Evolutionary conservation across 1,139 yeast genomes (phyloP), one percentile per base, ranked within the genome.

Genomic region (Pneumocystis sp.): DNA sequence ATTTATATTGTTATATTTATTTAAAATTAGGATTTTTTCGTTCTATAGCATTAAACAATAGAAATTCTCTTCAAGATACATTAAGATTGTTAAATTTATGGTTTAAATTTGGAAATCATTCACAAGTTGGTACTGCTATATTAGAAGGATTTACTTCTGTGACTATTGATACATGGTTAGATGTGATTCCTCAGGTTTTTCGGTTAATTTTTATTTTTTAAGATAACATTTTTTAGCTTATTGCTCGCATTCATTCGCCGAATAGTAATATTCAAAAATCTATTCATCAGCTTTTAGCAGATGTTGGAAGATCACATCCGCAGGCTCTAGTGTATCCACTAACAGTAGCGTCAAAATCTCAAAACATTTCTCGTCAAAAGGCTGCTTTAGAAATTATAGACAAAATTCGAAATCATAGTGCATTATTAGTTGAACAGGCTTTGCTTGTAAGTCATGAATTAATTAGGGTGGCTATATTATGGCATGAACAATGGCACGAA

Each of bases 401-500:
- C 69, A 89, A 89, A 73, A 89, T 95, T 95, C 80, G 96, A 70
- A 81, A 87, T 2, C 97, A 95, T 71, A 88, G 96, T 63, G 83
- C 97, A 0, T 77, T 78, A 0, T 78, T 95, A 69, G 97, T 95
- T 34, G 91, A 87, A 69, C 97, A 95, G 73, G 91, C 97, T 0
- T 96, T 90, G 71, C 76, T 91, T 67, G 97, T 93, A n/a, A 87
- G 96, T 77, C 85, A 85, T 70, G 98, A 95, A 72, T 82, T 95
- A 68, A 91, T 95, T 69, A 79, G 98, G 70, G 96, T 90, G 19
- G 97, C 97, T 0, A 97, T 93, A 1, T 78, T 93, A 69, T 91
- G 98, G 97, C 96, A 90, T 72, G 99, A 95, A 73, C 87, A 87
- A 74, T 95, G 99, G 98, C 91, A 91, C 72, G 98, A 91, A 76